Conservation (phyloP, 129 eudicot genomes). For the Ambrosia artemisiifolia region DNA sequence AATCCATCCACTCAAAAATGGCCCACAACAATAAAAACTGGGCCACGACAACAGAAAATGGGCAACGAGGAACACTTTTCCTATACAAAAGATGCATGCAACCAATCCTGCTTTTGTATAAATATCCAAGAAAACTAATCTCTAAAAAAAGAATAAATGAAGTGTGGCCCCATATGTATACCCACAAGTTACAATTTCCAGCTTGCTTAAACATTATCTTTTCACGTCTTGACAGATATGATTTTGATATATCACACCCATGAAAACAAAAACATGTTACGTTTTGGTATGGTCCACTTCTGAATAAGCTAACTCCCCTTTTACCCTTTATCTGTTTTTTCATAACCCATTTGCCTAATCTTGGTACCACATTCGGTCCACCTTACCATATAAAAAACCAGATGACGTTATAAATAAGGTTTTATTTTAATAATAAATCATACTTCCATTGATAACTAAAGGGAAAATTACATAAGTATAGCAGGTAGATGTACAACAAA, state of each 20-base stretch:
- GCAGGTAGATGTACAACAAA: too few species aligned
- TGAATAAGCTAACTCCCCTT: slow-evolving; percentile 8
- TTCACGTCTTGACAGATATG: slow-evolving; percentile 15
- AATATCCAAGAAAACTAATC: slow-evolving; percentile 5
- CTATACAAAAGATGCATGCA: slow-evolving; percentile 17
- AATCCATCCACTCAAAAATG: background rate
- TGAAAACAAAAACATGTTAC: slow-evolving; percentile 19
- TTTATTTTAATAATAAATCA: too few species aligned
- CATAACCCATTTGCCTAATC: slow-evolving; percentile 2
- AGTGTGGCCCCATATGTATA: slow-evolving; percentile 19
- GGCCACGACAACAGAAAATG: background rate
- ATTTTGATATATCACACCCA: slow-evolving; percentile 27
- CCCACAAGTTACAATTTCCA: slow-evolving; percentile 27
- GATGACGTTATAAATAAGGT: too few species aligned
- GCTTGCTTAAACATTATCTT: slow-evolving; percentile 29
- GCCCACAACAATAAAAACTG: background rate
- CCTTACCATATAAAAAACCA: too few species aligned
- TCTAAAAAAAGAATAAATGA: slow-evolving; percentile 24
- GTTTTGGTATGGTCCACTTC: slow-evolving; percentile 13
- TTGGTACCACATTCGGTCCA: background rate
- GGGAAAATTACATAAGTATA: too few species aligned
- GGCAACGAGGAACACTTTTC: slow-evolving; percentile 18
- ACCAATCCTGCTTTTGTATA: slow-evolving; percentile 13
- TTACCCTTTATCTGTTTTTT: background rate
- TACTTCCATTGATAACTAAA: too few species aligned